Evolutionary conservation across 768 basidiomycete species (phyloP).

Genomic region (Suillus hirtellus): DNA sequence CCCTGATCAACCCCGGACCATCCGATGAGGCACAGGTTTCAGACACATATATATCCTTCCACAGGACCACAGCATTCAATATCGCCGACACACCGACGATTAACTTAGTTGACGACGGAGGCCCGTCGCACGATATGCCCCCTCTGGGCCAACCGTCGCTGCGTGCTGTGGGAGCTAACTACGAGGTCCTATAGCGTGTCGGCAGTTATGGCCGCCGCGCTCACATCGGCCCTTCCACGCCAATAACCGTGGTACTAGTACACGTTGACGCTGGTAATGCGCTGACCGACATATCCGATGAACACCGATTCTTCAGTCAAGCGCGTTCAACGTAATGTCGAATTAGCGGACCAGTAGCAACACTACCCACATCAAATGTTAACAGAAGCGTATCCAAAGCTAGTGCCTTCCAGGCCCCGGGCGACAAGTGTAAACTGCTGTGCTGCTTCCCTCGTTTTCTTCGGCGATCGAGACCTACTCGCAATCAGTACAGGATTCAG

Average conservation of each 20-base stretch:
- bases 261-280: conserved; percentile 1
- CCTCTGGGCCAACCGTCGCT: not conserved
- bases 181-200: not conserved
- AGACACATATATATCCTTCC: not conserved
- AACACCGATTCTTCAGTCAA: not conserved
- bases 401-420: conserved; percentile 80
- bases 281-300: conserved; percentile 14
- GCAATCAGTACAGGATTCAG: conserved; percentile 2
- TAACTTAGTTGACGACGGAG: not conserved
- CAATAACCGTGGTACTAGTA: not conserved
- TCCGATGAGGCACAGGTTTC: conserved; percentile 5
- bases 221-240: conserved; percentile 5
- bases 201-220: conserved; percentile 12
- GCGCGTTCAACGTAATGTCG: not conserved
- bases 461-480: conserved; percentile 66
- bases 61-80: not conserved
- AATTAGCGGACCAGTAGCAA: conserved; percentile 3
- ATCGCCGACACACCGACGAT: conserved; percentile 1
- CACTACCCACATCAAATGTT: conserved; percentile 41
- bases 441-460: conserved; percentile 77
- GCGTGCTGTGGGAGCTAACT: conserved; percentile 1
- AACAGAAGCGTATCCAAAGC: conserved; percentile 79
- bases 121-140: conserved; percentile 3
- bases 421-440: conserved; percentile 87
- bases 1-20: not conserved